A percentile compares a stretch with the other conserved stretches of the same genome.
phyloP scores from a whole-genome alignment of 495 filamentous ascomycete genomes.

The Penicillium maclennaniae region DNA sequence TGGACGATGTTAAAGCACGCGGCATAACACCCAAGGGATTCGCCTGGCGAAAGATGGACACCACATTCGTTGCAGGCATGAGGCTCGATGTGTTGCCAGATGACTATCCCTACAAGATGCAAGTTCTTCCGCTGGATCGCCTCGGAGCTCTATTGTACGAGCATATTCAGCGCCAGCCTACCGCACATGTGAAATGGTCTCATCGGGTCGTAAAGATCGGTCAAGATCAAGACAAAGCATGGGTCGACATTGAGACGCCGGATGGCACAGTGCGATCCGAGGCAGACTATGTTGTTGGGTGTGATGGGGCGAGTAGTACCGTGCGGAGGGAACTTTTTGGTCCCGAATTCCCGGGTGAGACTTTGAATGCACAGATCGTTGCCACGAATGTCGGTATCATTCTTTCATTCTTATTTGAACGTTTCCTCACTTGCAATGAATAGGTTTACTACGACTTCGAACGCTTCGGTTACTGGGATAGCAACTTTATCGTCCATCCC shows the following conservation, averaged over 20 bases:
- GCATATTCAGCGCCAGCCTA: slow-evolving; percentile 40
- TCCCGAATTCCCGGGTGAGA: slow-evolving; percentile 54
- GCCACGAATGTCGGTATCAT: slow-evolving; percentile 54
- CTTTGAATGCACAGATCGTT: slow-evolving; percentile 55
- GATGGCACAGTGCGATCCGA: slow-evolving; percentile 37
- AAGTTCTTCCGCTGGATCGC: slow-evolving; percentile 43
- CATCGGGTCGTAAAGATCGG: slow-evolving; percentile 47
- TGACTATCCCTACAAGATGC: slow-evolving; percentile 42
- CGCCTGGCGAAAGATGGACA: slow-evolving; percentile 49
- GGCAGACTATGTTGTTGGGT: slow-evolving; percentile 56
- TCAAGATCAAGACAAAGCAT: slow-evolving; percentile 47
- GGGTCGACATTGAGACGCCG: slow-evolving; percentile 47
- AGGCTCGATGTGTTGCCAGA: slow-evolving; percentile 27
- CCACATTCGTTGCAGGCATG: slow-evolving; percentile 32
- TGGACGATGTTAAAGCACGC: slow-evolving; percentile 46
- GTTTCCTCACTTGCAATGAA: background rate
- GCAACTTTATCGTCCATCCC: slow-evolving; percentile 58
- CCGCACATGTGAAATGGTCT: slow-evolving; percentile 43
- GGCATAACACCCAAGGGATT: slow-evolving; percentile 50
- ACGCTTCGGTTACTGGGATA: slow-evolving; percentile 51
- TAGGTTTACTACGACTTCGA: slow-evolving; percentile 56
- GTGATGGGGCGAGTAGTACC: slow-evolving; percentile 55
- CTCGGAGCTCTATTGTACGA: slow-evolving; percentile 46
- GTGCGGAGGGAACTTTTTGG: slow-evolving; percentile 55
- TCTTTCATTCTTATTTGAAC: background rate